These are phyloP conservation scores for Arabidopsis lyrata DNA, from an alignment of 441 rosid genomes.

Conservation along the genomic window DNA sequence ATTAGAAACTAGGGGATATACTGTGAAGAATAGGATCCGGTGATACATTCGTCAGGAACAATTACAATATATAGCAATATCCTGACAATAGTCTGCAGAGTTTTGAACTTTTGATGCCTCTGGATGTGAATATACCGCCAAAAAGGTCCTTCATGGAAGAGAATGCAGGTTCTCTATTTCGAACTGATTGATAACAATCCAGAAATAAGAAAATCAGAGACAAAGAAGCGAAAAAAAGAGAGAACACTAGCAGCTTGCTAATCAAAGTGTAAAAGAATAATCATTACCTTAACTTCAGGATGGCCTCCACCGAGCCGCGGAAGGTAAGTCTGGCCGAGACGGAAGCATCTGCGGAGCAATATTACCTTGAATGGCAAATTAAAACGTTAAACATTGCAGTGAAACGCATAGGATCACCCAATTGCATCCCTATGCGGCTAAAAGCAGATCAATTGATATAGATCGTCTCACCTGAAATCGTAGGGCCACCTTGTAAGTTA, in stretches of 20 bases:
- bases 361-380: conserved; percentile 62
- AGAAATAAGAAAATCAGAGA: conserved; percentile 28
- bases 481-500: conserved; percentile 66
- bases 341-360: conserved; percentile 74
- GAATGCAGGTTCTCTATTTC: conserved; percentile 35
- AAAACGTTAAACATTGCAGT: conserved; percentile 38
- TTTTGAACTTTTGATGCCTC: conserved; percentile 56
- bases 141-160: conserved; percentile 43
- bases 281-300: conserved; percentile 50
- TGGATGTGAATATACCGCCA: conserved; percentile 49
- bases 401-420: conserved; percentile 29
- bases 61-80: conserved; percentile 80
- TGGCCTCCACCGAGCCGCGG: conserved; percentile 88
- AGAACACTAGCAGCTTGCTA: conserved; percentile 34
- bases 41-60: conserved; percentile 86
- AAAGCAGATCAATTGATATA: conserved; percentile 17
- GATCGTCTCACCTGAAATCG: conserved; percentile 74
- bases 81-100: conserved; percentile 64
- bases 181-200: conserved; percentile 45
- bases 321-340: conserved; percentile 80
- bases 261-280: conserved; percentile 35
- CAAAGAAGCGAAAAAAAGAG: conserved; percentile 27
- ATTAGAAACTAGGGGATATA: conserved; percentile 79
- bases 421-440: conserved; percentile 13
- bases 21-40: conserved; percentile 74